Evolutionary conservation across 805 yeast genomes (phyloP), one percentile per base, ranked within the genome.

Genomic region (Hanseniaspora taiwanica): DNA sequence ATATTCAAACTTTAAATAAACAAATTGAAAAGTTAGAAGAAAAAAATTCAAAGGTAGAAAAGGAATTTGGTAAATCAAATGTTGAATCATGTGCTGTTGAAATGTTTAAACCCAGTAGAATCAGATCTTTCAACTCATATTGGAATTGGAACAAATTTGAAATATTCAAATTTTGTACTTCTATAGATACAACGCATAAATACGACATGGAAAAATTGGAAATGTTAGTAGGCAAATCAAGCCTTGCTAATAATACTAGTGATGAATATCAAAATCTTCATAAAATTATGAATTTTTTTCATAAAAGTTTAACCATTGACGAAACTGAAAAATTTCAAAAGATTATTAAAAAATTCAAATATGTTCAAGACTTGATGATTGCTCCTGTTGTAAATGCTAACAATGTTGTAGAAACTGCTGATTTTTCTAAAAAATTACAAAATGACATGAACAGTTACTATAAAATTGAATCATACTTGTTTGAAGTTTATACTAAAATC

Each of bases 81-180:
- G 89, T 93, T 35, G 66, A 74, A 38, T 93, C 93, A n/a, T 45
- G 47, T 51, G 80, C 83, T 54, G 71, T 72, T 52, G 93, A 91
- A 27, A 72, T 74, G 6, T 83, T 83, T 63, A 76, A 86, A 31
- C 68, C 81, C 21, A 65, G 74, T 53, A 83, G 84, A 66, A 83
- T 91, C 23, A 76, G 94, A 60, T 72, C 76, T 44, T 83, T 82
- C 62, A 93, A 83, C 63, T 81, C 91, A n/a, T 79, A 79, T 65
- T 83, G 94, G 94, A 84, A 84, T 60, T 83, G 94, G 94, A 91
- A 91, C 33, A 77, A 93, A 56, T 94, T 84, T 65, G 93, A 83
- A 62, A 82, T 84, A 39, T 65, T 84, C 50, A 14, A 39, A 17
- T 21, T 44, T 20, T 31, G 40, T 32, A 29, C 35, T 4, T n/a